Conservation (phyloP, 2,329 filamentous ascomycete genomes). For the Myriosclerotinia duriaeana region DNA sequence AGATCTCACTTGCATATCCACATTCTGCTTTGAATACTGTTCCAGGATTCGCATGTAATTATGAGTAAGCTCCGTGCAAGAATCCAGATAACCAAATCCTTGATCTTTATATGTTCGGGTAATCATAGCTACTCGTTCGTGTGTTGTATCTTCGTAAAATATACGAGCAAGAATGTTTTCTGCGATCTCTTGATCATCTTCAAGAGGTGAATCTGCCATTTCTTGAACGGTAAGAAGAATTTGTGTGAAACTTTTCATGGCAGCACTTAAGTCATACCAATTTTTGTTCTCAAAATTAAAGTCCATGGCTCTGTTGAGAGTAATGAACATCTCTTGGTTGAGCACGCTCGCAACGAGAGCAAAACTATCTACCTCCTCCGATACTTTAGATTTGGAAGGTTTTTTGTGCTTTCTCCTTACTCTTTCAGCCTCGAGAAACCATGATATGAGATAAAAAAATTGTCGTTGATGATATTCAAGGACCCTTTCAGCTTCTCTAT, state of each 20-base stretch:
- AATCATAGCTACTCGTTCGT: constrained; percentile 81
- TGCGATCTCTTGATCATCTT: constrained; percentile 96
- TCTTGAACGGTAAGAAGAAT: constrained; percentile 90
- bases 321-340: constrained; percentile 92
- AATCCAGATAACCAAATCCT: constrained; percentile 89
- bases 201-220: constrained; percentile 78
- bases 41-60: constrained; percentile 92
- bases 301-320: constrained; percentile 80
- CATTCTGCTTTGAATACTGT: constrained; percentile 90
- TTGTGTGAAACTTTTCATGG: constrained; percentile 93
- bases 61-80: constrained; percentile 84
- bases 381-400: constrained; percentile 46
- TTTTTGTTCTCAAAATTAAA: constrained; percentile 76
- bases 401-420: constrained; percentile 63
- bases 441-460: constrained; percentile 88
- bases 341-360: constrained; percentile 84
- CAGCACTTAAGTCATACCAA: constrained; percentile 82
- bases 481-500: constrained; percentile 82
- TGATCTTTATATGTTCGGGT: constrained; percentile 88
- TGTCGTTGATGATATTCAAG: constrained; percentile 75
- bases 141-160: constrained; percentile 96
- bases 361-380: constrained; percentile 69
- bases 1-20: constrained; percentile 88
- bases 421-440: constrained; percentile 88
- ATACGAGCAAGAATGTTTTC: constrained; percentile 95